A percentile compares a stretch with the other conserved stretches of the same genome.
These are phyloP conservation scores for Rutstroemia sp. DNA, from an alignment of 2,329 filamentous ascomycete species.

Conservation along the genomic window DNA sequence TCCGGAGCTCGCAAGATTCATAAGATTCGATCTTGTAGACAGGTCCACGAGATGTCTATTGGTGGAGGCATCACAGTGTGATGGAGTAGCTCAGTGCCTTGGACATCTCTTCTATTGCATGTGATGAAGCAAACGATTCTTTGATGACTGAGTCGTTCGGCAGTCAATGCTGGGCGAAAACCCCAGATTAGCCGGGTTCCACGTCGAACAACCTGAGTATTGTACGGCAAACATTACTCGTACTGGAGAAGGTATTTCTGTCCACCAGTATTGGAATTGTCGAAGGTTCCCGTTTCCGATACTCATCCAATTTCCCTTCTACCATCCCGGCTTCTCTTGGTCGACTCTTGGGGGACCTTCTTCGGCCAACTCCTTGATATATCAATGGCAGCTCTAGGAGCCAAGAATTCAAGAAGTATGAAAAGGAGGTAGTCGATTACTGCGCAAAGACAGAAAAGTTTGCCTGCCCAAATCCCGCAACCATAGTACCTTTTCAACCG, in stretches of 20 bases:
- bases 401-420: conserved; percentile 79
- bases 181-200: too few species aligned
- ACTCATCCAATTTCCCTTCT: not conserved
- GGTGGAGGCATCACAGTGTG: not conserved
- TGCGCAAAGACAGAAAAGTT: conserved; percentile 90
- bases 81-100: not conserved
- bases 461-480: conserved; percentile 96
- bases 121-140: too few species aligned
- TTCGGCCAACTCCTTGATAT: conserved; percentile 87
- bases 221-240: not conserved
- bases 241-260: not conserved
- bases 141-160: too few species aligned
- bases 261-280: not conserved
- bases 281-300: not conserved
- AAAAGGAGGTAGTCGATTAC: conserved; percentile 92
- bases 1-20: not conserved
- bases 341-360: conserved; percentile 39
- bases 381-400: conserved; percentile 79
- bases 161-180: too few species aligned
- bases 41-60: not conserved
- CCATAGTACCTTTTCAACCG: conserved; percentile 94
- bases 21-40: not conserved
- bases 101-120: too few species aligned
- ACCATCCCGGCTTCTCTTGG: not conserved
- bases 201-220: not conserved